Evolutionary conservation across 306 rosid genomes (phyloP).

Genomic region (Carpinus viminea): DNA sequence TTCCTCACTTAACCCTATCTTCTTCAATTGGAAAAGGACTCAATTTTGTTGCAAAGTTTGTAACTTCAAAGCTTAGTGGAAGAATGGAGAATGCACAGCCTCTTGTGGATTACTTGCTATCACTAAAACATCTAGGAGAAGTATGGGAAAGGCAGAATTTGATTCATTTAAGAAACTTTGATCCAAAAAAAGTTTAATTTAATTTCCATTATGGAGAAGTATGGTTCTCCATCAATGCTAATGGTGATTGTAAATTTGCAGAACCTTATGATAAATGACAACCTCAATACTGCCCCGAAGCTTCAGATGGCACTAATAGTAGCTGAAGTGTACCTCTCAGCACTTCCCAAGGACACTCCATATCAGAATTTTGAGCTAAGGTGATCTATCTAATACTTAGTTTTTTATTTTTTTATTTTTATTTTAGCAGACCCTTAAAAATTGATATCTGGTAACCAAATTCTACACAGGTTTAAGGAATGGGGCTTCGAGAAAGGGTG

Average conservation of each 20-base stretch:
- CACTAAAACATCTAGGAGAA: slow-evolving; percentile 64
- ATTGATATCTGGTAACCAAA: slow-evolving; percentile 1
- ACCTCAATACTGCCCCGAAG: slow-evolving; percentile 56
- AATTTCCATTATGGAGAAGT: not conserved
- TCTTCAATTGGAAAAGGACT: slow-evolving; percentile 91
- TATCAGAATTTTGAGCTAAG: slow-evolving; percentile 62
- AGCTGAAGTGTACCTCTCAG: slow-evolving; percentile 62
- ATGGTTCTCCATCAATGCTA: not conserved
- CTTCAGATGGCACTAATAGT: slow-evolving; percentile 71
- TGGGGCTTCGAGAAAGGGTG: slow-evolving; percentile 99
- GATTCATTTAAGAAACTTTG: slow-evolving; percentile 8
- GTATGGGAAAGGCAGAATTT: slow-evolving; percentile 43
- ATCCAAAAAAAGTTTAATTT: not conserved
- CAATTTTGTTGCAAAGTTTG: slow-evolving; percentile 54
- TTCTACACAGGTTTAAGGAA: slow-evolving; percentile 60
- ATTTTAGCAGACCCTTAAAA: not conserved
- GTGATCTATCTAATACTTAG: slow-evolving; percentile 32
- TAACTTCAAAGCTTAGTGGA: slow-evolving; percentile 53
- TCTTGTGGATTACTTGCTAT: slow-evolving; percentile 73
- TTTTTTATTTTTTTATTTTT: not conserved
- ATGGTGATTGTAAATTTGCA: slow-evolving; percentile 33
- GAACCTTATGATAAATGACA: slow-evolving; percentile 70
- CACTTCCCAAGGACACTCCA: slow-evolving; percentile 50
- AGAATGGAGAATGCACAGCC: slow-evolving; percentile 61
- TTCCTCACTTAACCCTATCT: slow-evolving; percentile 61